phyloP scores from a whole-genome alignment of 2,329 filamentous ascomycete genomes.

The Xylariales sp. region DNA sequence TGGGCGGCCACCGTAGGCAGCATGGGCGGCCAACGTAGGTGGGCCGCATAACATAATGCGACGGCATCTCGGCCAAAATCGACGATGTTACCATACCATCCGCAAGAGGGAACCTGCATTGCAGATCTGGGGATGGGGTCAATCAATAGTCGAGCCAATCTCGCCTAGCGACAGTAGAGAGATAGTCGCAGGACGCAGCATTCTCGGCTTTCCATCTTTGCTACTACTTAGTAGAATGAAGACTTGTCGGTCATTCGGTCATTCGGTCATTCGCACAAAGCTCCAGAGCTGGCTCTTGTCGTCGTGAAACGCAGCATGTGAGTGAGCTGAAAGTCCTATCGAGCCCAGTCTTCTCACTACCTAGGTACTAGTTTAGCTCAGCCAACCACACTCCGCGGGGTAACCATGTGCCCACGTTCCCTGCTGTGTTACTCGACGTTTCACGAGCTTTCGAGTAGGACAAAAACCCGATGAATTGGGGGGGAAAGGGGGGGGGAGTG shows the following conservation, averaged over 20 bases:
- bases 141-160: not conserved
- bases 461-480: not conserved
- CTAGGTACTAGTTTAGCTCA: not conserved
- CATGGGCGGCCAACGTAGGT: no score
- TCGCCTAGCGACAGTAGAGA: no score
- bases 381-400: not conserved
- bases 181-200: conserved; percentile 4
- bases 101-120: conserved; percentile 15
- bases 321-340: no score
- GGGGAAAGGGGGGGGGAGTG: not conserved
- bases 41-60: conserved; percentile 2
- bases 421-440: not conserved
- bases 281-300: no score
- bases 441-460: not conserved
- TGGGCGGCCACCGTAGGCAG: no score
- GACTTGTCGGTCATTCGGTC: no score
- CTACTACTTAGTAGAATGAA: no score
- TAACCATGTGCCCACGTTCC: conserved; percentile 9
- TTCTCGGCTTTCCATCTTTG: not conserved
- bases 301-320: no score
- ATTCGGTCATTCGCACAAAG: not conserved
- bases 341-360: no score
- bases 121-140: conserved; percentile 28
- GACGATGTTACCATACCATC: conserved; percentile 29
- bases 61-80: conserved; percentile 9